phyloP scores from a whole-genome alignment of 2,329 filamentous ascomycete genomes.

The Fusarium redolens region DNA sequence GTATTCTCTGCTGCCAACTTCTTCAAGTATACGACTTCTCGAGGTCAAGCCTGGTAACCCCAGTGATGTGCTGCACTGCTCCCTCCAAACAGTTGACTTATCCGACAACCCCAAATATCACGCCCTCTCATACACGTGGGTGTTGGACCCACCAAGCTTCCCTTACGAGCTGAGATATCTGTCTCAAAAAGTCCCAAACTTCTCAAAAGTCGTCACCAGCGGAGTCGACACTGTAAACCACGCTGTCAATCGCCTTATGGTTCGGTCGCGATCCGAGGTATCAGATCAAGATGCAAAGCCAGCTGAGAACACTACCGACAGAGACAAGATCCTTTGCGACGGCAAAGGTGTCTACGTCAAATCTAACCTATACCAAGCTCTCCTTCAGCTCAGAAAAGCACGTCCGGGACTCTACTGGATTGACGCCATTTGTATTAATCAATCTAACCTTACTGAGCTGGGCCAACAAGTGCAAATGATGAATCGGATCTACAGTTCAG shows the following conservation, averaged over 20 bases:
- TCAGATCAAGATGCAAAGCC: neutral
- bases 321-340: neutral
- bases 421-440: neutral
- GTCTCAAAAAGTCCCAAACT: neutral
- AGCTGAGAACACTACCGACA: neutral
- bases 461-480: neutral
- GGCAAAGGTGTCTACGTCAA: neutral
- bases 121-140: neutral
- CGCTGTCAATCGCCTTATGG: neutral
- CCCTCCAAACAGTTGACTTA: neutral
- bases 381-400: neutral
- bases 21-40: neutral
- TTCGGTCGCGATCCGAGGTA: neutral
- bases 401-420: neutral
- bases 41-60: neutral
- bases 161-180: neutral
- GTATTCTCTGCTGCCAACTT: neutral
- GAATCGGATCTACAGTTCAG: neutral
- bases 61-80: neutral
- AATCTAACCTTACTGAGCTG: neutral
- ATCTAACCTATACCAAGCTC: neutral
- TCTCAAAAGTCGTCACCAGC: neutral
- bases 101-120: neutral
- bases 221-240: neutral
- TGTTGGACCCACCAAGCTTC: neutral